Base-by-base conservation (phyloP, 2,329 filamentous ascomycete genomes). In the Periconia sp. region DNA sequence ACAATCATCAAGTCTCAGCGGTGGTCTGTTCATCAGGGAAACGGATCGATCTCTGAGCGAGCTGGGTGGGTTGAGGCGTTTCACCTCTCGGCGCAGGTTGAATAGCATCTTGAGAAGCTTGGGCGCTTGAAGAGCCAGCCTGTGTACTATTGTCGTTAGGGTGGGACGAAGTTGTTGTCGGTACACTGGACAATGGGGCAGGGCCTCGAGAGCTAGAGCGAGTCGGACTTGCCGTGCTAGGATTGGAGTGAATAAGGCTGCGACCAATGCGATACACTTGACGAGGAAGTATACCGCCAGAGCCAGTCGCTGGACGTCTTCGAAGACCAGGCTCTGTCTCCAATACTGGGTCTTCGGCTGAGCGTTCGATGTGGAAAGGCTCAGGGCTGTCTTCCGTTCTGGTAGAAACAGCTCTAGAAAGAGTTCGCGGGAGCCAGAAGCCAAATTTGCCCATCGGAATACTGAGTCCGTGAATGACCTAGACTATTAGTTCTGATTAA, bases 381-480 rank as follows among this genome's bases (percentile, higher is more conserved):
- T 48, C 55, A 1, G 58, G 56, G 6, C 56, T 56, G 10, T 66
- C 52, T 13, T 52, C 48, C 7, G 47, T 41, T 6, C 51, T 46
- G 5, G 57, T 43, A 2, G 62, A 69, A 1, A 69, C 40, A 18
- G 74, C 77, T 21, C 72, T 72, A 5, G 82, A 85, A 15, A 89
- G 66, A 0, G 84, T 87, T 18, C 83, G 73, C 0, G 86, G 86
- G 0, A 88, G 74, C 46, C 85, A 81, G 54, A 77, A 65, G 1
- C 76, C 74, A 39, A 89, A 70, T 61, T 88, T 89, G 0, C 83
- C 85, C 3, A 94, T 67, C 0, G 91, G 90, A 11, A 95, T 89
- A 36, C 85, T 90, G 2, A 96, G 75, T 5, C 90, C 89, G 56
- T 95, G 90, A 3, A 94, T 85, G 28, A 92, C 73, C 85, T 85